phyloP scores from a whole-genome alignment of 176 grass and related monocot species.

The Alloteropsis semialata region DNA sequence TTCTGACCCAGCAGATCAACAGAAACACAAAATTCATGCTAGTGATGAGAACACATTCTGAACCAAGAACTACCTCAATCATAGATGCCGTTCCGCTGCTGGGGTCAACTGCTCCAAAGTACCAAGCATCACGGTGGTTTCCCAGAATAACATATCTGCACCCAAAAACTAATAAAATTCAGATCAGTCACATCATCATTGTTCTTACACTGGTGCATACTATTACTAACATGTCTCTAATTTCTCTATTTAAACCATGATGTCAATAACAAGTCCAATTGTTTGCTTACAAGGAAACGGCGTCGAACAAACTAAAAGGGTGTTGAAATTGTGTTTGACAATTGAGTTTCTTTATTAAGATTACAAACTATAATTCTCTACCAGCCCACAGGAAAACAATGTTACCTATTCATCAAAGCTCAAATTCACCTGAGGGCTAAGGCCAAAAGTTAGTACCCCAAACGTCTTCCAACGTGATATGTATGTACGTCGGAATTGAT shows the following conservation, averaged over 20 bases:
- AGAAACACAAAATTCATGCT: neutral
- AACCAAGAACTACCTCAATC: slow-evolving; percentile 52
- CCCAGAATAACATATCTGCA: slow-evolving; percentile 78
- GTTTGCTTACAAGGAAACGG: neutral
- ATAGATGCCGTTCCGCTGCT: slow-evolving; percentile 90
- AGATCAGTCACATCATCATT: neutral
- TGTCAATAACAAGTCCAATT: neutral
- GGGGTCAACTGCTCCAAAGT: slow-evolving; percentile 77
- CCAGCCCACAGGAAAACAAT: too few relatives aligned
- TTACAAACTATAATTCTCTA: too few relatives aligned
- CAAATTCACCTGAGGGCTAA: too few relatives aligned
- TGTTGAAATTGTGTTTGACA: neutral
- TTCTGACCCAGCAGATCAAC: neutral
- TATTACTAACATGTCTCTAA: neutral
- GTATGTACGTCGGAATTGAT: too few relatives aligned
- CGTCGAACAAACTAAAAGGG: neutral
- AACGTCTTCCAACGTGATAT: too few relatives aligned
- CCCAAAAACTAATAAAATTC: neutral
- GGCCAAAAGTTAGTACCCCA: too few relatives aligned
- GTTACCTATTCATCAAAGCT: too few relatives aligned
- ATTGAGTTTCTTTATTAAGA: too few relatives aligned
- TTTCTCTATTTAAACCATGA: neutral
- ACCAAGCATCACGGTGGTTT: slow-evolving; percentile 92
- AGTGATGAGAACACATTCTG: neutral
- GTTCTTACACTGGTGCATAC: neutral